Conservation (phyloP, 106 monocot genomes). For the Dendrobium nobile region DNA sequence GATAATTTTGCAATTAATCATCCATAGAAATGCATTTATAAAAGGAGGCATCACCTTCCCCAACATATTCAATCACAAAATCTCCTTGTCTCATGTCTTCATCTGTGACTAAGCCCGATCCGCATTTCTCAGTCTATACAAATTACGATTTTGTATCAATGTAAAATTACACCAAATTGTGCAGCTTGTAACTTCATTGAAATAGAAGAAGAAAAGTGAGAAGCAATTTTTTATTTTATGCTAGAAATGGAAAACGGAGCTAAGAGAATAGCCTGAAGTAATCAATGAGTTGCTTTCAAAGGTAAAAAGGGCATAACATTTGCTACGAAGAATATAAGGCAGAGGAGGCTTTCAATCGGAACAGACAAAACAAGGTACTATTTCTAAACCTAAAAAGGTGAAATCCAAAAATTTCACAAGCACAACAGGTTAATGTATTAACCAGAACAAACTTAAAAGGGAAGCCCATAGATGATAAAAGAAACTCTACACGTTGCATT, state of each 20-base stretch:
- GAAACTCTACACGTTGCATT: background rate
- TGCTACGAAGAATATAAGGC: background rate
- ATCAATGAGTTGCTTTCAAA: background rate
- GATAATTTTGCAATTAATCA: background rate
- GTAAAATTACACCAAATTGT: constrained; percentile 1
- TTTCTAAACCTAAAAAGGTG: background rate
- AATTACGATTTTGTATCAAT: constrained; percentile 12
- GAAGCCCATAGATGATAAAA: background rate
- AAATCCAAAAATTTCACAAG: background rate
- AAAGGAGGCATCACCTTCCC: constrained; percentile 61
- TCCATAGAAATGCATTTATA: constrained; percentile 19
- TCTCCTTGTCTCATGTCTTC: constrained; percentile 92
- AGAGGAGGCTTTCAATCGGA: background rate
- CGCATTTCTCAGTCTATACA: constrained; percentile 87
- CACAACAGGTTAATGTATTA: background rate
- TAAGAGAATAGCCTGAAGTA: background rate
- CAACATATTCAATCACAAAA: constrained; percentile 95
- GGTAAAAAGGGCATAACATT: background rate
- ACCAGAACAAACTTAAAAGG: background rate
- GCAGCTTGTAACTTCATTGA: background rate
- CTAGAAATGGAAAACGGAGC: constrained; percentile 1
- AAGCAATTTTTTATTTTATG: background rate
- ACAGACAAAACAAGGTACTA: background rate
- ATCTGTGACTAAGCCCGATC: constrained; percentile 65
- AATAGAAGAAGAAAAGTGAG: background rate